These are phyloP conservation scores for Fusarium anthophilum DNA, from an alignment of 2,329 filamentous ascomycete species.

Conservation along the genomic window DNA sequence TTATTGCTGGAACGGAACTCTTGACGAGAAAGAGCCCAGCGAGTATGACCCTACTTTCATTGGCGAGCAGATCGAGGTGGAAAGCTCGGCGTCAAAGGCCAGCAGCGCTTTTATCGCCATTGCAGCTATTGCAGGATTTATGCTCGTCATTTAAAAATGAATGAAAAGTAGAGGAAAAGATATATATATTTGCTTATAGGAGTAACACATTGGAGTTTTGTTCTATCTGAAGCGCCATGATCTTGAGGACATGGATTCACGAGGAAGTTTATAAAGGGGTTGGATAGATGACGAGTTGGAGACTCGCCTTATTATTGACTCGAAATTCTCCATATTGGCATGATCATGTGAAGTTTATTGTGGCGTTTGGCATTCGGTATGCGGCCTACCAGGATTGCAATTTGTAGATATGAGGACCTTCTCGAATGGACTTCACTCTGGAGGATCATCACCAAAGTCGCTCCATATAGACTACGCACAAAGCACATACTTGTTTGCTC, in stretches of 20 bases:
- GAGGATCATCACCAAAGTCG: neutral
- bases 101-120: constrained; percentile 24
- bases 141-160: constrained; percentile 28
- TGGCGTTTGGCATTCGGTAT: neutral
- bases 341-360: neutral
- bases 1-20: constrained; percentile 95
- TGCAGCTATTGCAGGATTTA: constrained; percentile 31
- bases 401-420: neutral
- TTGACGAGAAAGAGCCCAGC: constrained; percentile 48
- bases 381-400: neutral
- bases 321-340: neutral
- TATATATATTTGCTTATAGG: neutral
- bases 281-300: constrained; percentile 20
- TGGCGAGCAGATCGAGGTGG: constrained; percentile 39
- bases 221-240: constrained; percentile 12
- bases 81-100: constrained; percentile 34
- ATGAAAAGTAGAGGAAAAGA: neutral
- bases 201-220: constrained; percentile 22
- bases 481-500: neutral
- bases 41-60: constrained; percentile 45
- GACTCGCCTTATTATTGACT: constrained; percentile 16
- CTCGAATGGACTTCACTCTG: no score
- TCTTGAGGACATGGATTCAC: constrained; percentile 27
- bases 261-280: neutral
- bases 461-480: neutral